These are phyloP conservation scores for Scytalidium sp. DNA, from an alignment of 2,329 filamentous ascomycete species.

Conservation along the genomic window DNA sequence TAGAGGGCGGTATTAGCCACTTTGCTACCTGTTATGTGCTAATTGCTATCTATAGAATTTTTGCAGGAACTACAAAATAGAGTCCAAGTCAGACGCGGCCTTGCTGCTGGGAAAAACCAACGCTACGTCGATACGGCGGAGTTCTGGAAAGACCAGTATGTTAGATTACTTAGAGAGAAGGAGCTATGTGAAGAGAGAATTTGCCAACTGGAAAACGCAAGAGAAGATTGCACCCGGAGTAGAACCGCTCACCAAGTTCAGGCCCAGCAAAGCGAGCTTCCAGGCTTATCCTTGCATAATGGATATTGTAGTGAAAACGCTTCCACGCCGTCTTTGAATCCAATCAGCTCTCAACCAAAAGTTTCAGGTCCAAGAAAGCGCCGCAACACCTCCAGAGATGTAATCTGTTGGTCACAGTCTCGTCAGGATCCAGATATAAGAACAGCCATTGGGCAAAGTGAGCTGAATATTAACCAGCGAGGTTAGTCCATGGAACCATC, in stretches of 20 bases:
- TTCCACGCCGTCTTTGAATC: neutral
- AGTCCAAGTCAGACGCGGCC: constrained; percentile 8
- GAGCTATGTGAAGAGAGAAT: constrained; percentile 19
- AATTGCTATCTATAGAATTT: constrained; percentile 17
- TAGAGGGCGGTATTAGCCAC: neutral
- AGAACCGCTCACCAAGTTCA: neutral
- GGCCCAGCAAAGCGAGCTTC: neutral
- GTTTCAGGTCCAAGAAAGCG: neutral
- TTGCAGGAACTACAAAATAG: constrained; percentile 16
- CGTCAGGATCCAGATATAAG: neutral
- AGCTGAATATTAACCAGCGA: neutral
- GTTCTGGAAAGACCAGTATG: constrained; percentile 25
- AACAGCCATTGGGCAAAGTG: neutral
- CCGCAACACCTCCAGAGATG: neutral
- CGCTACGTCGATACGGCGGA: constrained; percentile 22
- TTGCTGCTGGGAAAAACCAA: constrained; percentile 2
- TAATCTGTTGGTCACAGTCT: neutral
- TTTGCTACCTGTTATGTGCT: neutral
- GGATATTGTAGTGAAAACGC: neutral
- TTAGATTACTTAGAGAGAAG: constrained; percentile 16
- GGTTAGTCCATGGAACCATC: too few species aligned
- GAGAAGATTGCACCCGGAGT: neutral
- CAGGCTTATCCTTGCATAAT: neutral
- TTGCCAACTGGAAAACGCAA: constrained; percentile 11
- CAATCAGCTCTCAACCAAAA: neutral